A percentile compares a stretch with the other conserved stretches of the same genome.
Evolutionary conservation across 208 protist genomes (phyloP).

Genomic region (Wallacemonas sp.): DNA sequence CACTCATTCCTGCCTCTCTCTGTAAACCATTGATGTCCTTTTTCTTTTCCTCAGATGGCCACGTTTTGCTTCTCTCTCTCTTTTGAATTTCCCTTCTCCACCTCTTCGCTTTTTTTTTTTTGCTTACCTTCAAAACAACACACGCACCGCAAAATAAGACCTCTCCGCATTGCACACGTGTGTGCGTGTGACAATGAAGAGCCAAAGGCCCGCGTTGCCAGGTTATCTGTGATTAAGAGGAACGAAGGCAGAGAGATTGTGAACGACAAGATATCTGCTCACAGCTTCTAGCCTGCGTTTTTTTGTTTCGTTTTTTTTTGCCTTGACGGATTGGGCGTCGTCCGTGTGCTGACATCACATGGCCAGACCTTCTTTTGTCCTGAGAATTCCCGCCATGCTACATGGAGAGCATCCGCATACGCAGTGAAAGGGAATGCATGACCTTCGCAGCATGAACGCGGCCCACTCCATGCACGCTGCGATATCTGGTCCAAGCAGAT

Average conservation of each 20-base stretch:
- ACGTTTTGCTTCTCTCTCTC: too few relatives aligned
- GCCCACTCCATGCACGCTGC: conserved; percentile 40
- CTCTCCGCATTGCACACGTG: too few relatives aligned
- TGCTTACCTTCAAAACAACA: too few relatives aligned
- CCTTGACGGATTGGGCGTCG: not conserved
- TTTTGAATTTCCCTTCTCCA: too few relatives aligned
- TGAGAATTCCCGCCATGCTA: conserved; percentile 16
- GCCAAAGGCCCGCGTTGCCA: too few relatives aligned
- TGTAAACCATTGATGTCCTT: not conserved
- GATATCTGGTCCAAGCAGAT: conserved; percentile 30
- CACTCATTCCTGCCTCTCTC: not conserved
- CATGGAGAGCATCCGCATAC: conserved; percentile 18
- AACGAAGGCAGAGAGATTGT: too few relatives aligned
- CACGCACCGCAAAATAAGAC: too few relatives aligned
- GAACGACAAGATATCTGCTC: too few relatives aligned
- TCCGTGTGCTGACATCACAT: not conserved
- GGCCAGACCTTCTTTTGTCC: not conserved
- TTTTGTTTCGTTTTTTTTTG: not conserved
- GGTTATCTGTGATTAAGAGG: too few relatives aligned
- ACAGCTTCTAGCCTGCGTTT: not conserved
- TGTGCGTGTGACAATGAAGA: too few relatives aligned
- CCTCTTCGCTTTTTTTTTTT: too few relatives aligned
- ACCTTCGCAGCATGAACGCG: conserved; percentile 15
- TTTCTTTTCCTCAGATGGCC: not conserved
- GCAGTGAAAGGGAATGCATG: conserved; percentile 24